A percentile compares a stretch with the other conserved stretches of the same genome.
Conservation (phyloP, 768 basidiomycete species). For the Leccinum barrowsii region DNA sequence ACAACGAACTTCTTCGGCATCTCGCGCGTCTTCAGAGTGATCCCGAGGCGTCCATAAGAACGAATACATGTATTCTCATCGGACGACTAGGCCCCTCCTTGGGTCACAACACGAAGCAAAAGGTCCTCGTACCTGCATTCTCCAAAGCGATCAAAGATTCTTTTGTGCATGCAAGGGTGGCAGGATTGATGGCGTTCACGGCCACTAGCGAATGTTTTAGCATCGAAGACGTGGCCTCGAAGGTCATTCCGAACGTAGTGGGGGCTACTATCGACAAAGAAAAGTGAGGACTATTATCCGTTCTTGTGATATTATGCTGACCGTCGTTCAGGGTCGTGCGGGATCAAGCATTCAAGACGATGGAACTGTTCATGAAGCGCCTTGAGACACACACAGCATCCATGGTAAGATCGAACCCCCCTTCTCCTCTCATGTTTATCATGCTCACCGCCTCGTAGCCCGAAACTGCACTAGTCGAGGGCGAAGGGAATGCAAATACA, state of each 20-base stretch:
- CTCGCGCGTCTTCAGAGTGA: slow-evolving; percentile 93
- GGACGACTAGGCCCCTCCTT: slow-evolving; percentile 85
- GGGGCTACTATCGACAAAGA: slow-evolving; percentile 85
- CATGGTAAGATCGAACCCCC: slow-evolving; percentile 58
- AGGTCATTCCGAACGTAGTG: slow-evolving; percentile 84
- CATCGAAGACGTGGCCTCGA: slow-evolving; percentile 80
- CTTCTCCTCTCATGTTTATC: background rate
- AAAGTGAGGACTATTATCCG: slow-evolving; percentile 53
- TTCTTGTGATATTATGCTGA: background rate
- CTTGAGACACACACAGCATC: slow-evolving; percentile 73
- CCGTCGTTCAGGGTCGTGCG: slow-evolving; percentile 66
- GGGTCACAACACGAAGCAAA: slow-evolving; percentile 85
- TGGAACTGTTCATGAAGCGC: slow-evolving; percentile 82
- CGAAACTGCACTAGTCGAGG: slow-evolving; percentile 46
- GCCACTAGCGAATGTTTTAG: slow-evolving; percentile 90
- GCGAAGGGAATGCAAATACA: slow-evolving; percentile 31
- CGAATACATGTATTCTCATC: slow-evolving; percentile 95
- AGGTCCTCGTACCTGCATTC: slow-evolving; percentile 97
- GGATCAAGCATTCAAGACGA: slow-evolving; percentile 93
- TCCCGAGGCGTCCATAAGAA: slow-evolving; percentile 90
- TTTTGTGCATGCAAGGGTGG: slow-evolving; percentile 91
- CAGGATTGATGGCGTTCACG: slow-evolving; percentile 94
- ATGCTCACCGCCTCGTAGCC: slow-evolving; percentile 39
- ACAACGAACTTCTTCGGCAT: slow-evolving; percentile 92
- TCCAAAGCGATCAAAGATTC: slow-evolving; percentile 83